These are phyloP conservation scores for Penicillium silybi DNA, from an alignment of 495 filamentous ascomycete species.

Conservation along the genomic window DNA sequence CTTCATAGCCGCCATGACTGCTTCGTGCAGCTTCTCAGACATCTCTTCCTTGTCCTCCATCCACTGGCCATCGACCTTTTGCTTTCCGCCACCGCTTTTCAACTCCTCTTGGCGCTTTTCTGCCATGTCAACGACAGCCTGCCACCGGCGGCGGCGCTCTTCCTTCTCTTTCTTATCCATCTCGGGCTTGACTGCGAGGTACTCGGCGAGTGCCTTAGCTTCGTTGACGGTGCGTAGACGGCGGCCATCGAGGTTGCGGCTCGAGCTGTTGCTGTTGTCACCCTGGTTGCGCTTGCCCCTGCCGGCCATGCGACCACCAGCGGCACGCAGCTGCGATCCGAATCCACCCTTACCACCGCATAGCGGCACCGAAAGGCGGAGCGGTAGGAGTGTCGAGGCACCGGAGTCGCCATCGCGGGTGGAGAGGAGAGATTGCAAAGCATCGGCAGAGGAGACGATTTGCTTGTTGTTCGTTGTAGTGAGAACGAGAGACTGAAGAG, in stretches of 20 bases:
- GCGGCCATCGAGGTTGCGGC: conserved; percentile 88
- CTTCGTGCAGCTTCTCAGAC: conserved; percentile 76
- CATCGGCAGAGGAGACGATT: conserved; percentile 42
- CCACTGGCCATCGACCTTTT: conserved; percentile 84
- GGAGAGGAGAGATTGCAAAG: conserved; percentile 27
- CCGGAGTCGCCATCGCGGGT: conserved; percentile 22
- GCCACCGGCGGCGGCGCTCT: conserved; percentile 72
- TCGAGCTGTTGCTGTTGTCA: conserved; percentile 83
- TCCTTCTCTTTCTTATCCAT: conserved; percentile 94
- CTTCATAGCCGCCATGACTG: conserved; percentile 73
- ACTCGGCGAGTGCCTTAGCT: conserved; percentile 91
- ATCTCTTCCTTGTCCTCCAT: conserved; percentile 87
- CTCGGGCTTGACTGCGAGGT: conserved; percentile 90
- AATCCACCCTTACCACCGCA: conserved; percentile 96
- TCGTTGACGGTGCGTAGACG: conserved; percentile 87
- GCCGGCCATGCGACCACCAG: conserved; percentile 94
- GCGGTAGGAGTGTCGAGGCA: conserved; percentile 68
- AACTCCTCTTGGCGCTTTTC: conserved; percentile 80
- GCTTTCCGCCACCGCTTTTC: conserved; percentile 58
- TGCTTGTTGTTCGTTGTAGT: conserved; percentile 78
- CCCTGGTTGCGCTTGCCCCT: conserved; percentile 83
- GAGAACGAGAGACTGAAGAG: conserved; percentile 58
- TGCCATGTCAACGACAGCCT: conserved; percentile 76
- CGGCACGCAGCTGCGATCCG: conserved; percentile 92
- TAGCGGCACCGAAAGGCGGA: conserved; percentile 71